phyloP scores from a whole-genome alignment of 2,329 filamentous ascomycete species.

The Pseudogymnoascus sp. region DNA sequence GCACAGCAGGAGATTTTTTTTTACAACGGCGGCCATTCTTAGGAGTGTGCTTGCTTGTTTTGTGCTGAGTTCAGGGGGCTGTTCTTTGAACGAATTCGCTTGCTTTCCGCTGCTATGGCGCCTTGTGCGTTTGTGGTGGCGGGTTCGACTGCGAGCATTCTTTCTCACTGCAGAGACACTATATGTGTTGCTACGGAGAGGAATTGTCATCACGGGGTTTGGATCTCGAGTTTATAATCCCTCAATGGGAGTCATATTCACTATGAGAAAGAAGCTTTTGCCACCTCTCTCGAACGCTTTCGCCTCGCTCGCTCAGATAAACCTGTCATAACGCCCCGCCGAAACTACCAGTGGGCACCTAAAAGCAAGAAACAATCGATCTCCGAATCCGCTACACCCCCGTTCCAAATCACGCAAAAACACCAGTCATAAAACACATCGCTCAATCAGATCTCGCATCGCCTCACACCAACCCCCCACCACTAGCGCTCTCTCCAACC shows the following conservation, averaged over 20 bases:
- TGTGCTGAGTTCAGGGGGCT: background rate
- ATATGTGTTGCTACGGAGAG: slow-evolving; percentile 5
- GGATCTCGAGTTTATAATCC: background rate
- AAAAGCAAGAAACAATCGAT: background rate
- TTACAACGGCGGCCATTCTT: slow-evolving; percentile 1
- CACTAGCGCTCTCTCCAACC: slow-evolving; percentile 56
- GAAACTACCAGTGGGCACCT: background rate
- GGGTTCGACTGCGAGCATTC: slow-evolving; percentile 6
- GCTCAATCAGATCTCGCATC: background rate
- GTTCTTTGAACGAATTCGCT: slow-evolving; percentile 8
- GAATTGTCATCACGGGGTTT: background rate
- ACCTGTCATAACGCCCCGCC: slow-evolving; percentile 4
- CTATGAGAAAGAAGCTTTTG: slow-evolving; percentile 1
- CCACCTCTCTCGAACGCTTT: background rate
- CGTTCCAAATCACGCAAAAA: background rate
- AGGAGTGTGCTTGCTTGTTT: background rate
- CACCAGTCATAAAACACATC: background rate
- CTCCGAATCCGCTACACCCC: background rate
- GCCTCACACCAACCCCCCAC: slow-evolving; percentile 31
- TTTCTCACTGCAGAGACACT: slow-evolving; percentile 10
- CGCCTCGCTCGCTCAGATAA: background rate
- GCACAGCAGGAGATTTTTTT: background rate
- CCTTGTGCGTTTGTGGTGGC: slow-evolving; percentile 2
- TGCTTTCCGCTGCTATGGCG: slow-evolving; percentile 7
- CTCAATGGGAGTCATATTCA: background rate